These are phyloP conservation scores for Lavandula angustifolia DNA, from an alignment of 257 asterid genomes.

Conservation along the genomic window DNA sequence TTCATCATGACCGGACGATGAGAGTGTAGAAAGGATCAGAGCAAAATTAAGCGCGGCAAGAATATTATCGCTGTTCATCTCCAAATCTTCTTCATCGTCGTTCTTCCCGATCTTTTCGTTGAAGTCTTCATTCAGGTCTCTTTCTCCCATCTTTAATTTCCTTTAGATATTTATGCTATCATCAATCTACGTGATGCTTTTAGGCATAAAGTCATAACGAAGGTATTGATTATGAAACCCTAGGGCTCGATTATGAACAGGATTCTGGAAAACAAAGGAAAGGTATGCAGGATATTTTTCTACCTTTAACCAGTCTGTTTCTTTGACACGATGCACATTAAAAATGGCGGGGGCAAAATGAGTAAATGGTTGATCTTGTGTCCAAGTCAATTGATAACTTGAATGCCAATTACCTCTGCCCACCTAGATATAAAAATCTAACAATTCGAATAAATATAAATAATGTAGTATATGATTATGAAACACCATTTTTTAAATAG, in stretches of 20 bases:
- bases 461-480: too few species aligned
- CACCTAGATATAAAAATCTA: too few species aligned
- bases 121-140: not conserved
- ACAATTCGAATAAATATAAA: too few species aligned
- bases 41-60: slow-evolving; percentile 45
- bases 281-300: too few species aligned
- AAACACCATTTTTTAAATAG: too few species aligned
- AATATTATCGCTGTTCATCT: not conserved
- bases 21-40: slow-evolving; percentile 47
- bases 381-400: too few species aligned
- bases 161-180: not conserved
- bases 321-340: not conserved
- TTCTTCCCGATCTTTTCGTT: slow-evolving; percentile 20
- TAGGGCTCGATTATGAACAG: too few species aligned
- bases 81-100: slow-evolving; percentile 6
- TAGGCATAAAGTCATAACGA: not conserved
- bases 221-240: not conserved
- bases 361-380: too few species aligned
- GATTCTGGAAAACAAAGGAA: too few species aligned
- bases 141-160: slow-evolving; percentile 22
- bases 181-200: not conserved
- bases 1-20: slow-evolving; percentile 29
- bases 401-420: too few species aligned
- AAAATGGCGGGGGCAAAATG: too few species aligned
- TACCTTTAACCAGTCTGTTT: too few species aligned